Base-by-base conservation (phyloP, 1,284 basidiomycete genomes). In the Apiotrichum sp. region DNA sequence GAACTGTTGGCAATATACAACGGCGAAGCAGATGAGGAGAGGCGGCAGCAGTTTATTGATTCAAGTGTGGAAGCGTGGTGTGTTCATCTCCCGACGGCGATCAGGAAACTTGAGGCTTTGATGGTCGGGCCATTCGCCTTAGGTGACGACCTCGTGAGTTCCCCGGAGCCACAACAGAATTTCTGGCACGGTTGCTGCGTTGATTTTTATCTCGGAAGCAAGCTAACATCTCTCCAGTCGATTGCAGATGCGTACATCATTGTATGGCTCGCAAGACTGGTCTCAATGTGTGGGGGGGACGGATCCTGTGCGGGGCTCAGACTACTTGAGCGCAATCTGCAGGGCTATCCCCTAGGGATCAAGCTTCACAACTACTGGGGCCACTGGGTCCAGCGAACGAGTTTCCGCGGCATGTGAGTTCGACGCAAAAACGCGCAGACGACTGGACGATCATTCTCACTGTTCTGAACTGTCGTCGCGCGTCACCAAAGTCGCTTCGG, bases 211-310 rank as follows among this genome's bases (percentile, higher is more conserved):
- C 22, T 22, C 22, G 22, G 22, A 22, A 22, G 22, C 22, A 22
- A 22, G 22, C 3, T 48, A 29, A 31, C 13, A 29, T 38, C 34
- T 36, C 32, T 16, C 58, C 72, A 91, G 67, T 88, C 85, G 7
- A 77, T 90, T 44, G 87, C 85, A 3, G 91, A 93, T 69, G 74
- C 91, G 51, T 88, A 92, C 67, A 77, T 91, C 32, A 84, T 83
- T 3, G 84, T 84, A 10, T 95, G 88, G 89, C 71, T 92, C 40
- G 78, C 84, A 3, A 81, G 84, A 34, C 62, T 91, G 9, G 81
- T 84, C 10, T 70, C 66, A 45, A 77, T 89, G 31, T 78, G 80
- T 4, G 85, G 84, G 2, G 86, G 82, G 0, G 70, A 69, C 29
- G 67, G 68, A 0, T 70, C 64, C 2, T 80, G 84, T 40, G 77